Percentiles rank a stretch among this genome's conserved stretches.
Conservation (phyloP, 805 yeast genomes). For the Ogataea philodendri region DNA sequence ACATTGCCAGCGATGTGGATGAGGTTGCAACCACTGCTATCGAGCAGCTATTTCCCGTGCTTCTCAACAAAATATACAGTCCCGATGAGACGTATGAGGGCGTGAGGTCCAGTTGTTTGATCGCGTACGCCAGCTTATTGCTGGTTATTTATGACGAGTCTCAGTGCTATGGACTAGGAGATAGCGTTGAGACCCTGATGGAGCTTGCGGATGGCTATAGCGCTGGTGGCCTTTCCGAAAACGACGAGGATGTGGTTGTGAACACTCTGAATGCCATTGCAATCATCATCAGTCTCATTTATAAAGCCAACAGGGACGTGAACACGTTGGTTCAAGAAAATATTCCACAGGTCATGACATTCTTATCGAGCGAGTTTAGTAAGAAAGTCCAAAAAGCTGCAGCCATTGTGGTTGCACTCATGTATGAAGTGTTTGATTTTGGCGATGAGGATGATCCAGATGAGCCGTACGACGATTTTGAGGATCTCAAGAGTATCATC, state of each 20-base stretch:
- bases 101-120: slow-evolving; percentile 17
- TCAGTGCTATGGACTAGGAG: slow-evolving; percentile 50
- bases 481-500: slow-evolving; percentile 41
- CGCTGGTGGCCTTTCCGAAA: slow-evolving; percentile 28
- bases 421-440: slow-evolving; percentile 49
- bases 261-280: slow-evolving; percentile 49
- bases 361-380: slow-evolving; percentile 38
- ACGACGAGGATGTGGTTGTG: slow-evolving; percentile 42
- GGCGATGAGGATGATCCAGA: slow-evolving; percentile 41
- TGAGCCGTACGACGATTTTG: slow-evolving; percentile 54
- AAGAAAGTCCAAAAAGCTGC: slow-evolving; percentile 53
- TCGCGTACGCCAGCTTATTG: slow-evolving; percentile 33
- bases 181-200: slow-evolving; percentile 41
- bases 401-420: slow-evolving; percentile 53
- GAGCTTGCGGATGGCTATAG: slow-evolving; percentile 41
- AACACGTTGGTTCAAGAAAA: slow-evolving; percentile 42
- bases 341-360: slow-evolving; percentile 39
- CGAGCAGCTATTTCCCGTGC: slow-evolving; percentile 30
- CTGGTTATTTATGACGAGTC: slow-evolving; percentile 47
- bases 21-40: slow-evolving; percentile 42
- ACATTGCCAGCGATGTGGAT: slow-evolving; percentile 48
- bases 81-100: slow-evolving; percentile 15
- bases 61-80: slow-evolving; percentile 21
- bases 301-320: slow-evolving; percentile 34
- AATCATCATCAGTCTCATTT: slow-evolving; percentile 42